phyloP scores from a whole-genome alignment of 169 alveolate genomes.

The Cryptosporidium bovis region DNA sequence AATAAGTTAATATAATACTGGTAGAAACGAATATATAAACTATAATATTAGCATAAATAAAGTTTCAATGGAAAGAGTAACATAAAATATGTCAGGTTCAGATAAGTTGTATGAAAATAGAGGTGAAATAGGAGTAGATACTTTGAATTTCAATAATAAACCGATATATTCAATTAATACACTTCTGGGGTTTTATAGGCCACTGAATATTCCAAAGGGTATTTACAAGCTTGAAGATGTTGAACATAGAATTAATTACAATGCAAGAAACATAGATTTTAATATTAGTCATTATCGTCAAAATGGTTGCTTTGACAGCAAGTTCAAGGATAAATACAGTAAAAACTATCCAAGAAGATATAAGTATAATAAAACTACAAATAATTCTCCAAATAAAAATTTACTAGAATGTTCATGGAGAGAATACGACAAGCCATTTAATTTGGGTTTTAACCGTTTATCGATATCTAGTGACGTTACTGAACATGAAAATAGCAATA shows the following conservation, averaged over 20 bases:
- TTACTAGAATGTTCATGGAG: too few species aligned
- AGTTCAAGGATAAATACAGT: background rate
- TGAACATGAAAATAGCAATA: too few species aligned
- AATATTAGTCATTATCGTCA: background rate
- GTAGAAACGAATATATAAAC: too few species aligned
- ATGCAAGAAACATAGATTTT: background rate
- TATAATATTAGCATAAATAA: too few species aligned
- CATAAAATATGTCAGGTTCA: too few species aligned
- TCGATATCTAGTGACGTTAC: too few species aligned
- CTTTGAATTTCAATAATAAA: background rate
- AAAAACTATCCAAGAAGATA: background rate
- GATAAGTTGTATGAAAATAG: background rate
- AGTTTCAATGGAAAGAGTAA: too few species aligned
- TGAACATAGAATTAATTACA: background rate
- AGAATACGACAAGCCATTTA: too few species aligned
- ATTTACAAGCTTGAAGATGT: constrained; percentile 14
- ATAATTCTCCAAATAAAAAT: too few species aligned
- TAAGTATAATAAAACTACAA: too few species aligned
- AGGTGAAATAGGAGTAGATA: background rate
- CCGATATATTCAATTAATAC: constrained; percentile 16
- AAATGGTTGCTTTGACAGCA: background rate
- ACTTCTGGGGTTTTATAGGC: constrained; percentile 26
- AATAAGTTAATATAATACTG: too few species aligned
- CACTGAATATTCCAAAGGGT: constrained; percentile 37
- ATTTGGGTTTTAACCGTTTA: too few species aligned